phyloP scores from a whole-genome alignment of 2,329 filamentous ascomycete species.

The Fusarium dlaminii region DNA sequence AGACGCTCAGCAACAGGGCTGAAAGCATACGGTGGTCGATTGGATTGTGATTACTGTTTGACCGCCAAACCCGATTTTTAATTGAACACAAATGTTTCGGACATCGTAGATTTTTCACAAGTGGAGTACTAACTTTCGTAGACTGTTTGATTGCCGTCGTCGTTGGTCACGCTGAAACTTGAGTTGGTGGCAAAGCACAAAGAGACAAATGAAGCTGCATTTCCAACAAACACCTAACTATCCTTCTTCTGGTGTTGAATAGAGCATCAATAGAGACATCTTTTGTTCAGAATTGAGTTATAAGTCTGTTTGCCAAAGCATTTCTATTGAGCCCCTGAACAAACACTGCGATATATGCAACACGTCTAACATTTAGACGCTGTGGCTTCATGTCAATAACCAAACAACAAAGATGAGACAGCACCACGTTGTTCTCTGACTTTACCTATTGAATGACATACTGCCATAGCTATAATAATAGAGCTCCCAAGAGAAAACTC shows the following conservation, averaged over 20 bases:
- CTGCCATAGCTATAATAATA: neutral
- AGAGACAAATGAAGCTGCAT: neutral
- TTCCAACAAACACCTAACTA: neutral
- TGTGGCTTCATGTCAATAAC: neutral
- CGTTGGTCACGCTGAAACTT: neutral
- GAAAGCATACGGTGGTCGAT: neutral
- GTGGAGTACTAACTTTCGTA: neutral
- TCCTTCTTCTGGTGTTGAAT: slow-evolving; percentile 11
- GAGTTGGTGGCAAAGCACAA: neutral
- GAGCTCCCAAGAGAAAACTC: neutral
- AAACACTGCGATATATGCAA: neutral
- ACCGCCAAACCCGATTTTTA: neutral
- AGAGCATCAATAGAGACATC: neutral
- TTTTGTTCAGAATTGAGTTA: neutral
- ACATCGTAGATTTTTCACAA: neutral
- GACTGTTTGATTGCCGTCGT: neutral
- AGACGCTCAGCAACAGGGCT: neutral
- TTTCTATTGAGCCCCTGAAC: neutral
- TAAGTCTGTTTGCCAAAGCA: neutral
- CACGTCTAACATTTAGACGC: neutral
- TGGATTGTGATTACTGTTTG: neutral
- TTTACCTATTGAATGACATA: neutral
- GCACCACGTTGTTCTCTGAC: neutral
- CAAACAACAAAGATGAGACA: neutral
- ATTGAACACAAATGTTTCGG: neutral